phyloP scores from a whole-genome alignment of 108 stramenopile species.

The Nitzschia palea region DNA sequence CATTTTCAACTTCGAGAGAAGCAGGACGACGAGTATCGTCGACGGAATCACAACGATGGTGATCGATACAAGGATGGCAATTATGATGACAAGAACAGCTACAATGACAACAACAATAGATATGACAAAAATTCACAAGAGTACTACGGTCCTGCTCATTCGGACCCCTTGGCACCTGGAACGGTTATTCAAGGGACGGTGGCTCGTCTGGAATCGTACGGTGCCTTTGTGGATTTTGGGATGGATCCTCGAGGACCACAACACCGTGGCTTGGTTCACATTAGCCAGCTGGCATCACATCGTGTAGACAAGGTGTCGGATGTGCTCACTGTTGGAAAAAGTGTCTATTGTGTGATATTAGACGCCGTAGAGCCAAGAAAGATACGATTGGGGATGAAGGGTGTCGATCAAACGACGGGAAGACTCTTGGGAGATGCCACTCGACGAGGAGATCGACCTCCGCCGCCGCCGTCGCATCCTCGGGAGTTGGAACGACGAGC shows the following conservation, averaged over 20 bases:
- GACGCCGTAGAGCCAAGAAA: slow-evolving; percentile 52
- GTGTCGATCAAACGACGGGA: slow-evolving; percentile 65
- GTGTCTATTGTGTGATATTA: slow-evolving; percentile 52
- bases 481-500: slow-evolving; percentile 32
- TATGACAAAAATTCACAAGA: not conserved
- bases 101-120: not conserved
- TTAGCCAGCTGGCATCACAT: slow-evolving; percentile 51
- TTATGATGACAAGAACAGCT: not conserved
- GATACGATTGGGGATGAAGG: slow-evolving; percentile 67
- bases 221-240: slow-evolving; percentile 67
- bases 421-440: slow-evolving; percentile 28
- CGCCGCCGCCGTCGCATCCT: too few relatives aligned
- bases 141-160: slow-evolving; percentile 34
- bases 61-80: not conserved
- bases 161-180: slow-evolving; percentile 25
- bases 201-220: slow-evolving; percentile 73
- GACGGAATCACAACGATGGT: not conserved
- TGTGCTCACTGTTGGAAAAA: slow-evolving; percentile 50
- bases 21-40: not conserved
- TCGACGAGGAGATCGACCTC: slow-evolving; percentile 11
- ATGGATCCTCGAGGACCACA: slow-evolving; percentile 14
- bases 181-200: slow-evolving; percentile 61
- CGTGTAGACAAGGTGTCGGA: slow-evolving; percentile 65
- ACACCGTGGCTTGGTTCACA: slow-evolving; percentile 60
- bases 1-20: not conserved